Conservation (phyloP, 331 rosid species). For the Erythrophleum ivorense region DNA sequence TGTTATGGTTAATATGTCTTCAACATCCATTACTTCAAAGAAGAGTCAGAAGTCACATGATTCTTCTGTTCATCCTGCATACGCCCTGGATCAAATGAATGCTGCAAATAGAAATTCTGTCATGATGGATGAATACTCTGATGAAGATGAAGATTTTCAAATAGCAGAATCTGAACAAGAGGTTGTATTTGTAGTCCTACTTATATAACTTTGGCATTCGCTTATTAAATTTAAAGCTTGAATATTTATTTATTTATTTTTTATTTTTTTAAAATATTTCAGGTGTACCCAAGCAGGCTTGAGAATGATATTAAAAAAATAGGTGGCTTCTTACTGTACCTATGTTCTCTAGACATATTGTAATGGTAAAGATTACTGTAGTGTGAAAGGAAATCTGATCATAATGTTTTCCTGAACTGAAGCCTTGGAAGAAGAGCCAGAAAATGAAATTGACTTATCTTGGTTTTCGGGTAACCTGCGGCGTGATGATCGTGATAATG, state of each 20-base stretch:
- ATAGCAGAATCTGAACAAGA: constrained; percentile 89
- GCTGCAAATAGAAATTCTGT: constrained; percentile 78
- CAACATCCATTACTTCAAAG: constrained; percentile 75
- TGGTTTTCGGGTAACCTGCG: constrained; percentile 88
- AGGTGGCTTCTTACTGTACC: constrained; percentile 52
- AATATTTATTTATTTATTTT: not conserved
- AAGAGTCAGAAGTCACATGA: constrained; percentile 68
- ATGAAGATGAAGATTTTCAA: constrained; percentile 95
- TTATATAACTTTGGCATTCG: constrained; percentile 24
- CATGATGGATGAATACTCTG: constrained; percentile 94
- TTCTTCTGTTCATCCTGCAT: constrained; percentile 50
- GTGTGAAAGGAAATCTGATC: constrained; percentile 41
- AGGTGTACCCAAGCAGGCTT: constrained; percentile 68
- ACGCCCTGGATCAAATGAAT: constrained; percentile 66
- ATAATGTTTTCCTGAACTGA: constrained; percentile 44
- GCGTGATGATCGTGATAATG: constrained; percentile 76
- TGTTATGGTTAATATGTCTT: constrained; percentile 98
- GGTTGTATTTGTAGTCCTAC: constrained; percentile 53
- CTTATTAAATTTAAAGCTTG: constrained; percentile 34
- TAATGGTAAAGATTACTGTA: constrained; percentile 15
- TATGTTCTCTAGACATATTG: not conserved
- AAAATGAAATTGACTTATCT: constrained; percentile 74
- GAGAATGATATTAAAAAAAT: constrained; percentile 64
- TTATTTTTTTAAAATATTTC: constrained; percentile 29
- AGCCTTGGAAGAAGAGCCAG: constrained; percentile 90